Evolutionary conservation across 352 stramenopile species (phyloP).

Genomic region (Albugo candida): DNA sequence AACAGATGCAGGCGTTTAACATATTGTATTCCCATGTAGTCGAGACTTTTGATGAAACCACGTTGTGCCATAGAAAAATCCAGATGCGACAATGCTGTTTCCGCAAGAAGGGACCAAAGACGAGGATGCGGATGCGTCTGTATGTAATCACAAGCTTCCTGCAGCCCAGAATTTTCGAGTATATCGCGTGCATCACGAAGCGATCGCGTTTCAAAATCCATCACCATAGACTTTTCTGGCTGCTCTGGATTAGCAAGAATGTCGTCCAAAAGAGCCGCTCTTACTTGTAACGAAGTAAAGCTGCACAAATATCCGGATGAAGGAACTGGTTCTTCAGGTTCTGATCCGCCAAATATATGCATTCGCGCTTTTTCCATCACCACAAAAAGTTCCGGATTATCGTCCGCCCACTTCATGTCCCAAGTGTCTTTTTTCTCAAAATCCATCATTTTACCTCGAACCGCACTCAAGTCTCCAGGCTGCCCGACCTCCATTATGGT

Average conservation of each 20-base stretch:
- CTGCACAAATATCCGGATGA: slow-evolving; percentile 78
- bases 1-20: slow-evolving; percentile 78
- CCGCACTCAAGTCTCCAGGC: slow-evolving; percentile 33
- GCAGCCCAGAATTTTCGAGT: slow-evolving; percentile 61
- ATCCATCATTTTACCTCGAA: slow-evolving; percentile 41
- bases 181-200: slow-evolving; percentile 76
- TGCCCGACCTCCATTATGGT: slow-evolving; percentile 70
- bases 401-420: slow-evolving; percentile 83
- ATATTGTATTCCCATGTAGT: slow-evolving; percentile 87
- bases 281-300: slow-evolving; percentile 79
- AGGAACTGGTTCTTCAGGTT: slow-evolving; percentile 77
- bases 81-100: slow-evolving; percentile 75
- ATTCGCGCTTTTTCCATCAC: slow-evolving; percentile 87
- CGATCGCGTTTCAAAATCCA: slow-evolving; percentile 78
- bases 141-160: slow-evolving; percentile 65
- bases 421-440: slow-evolving; percentile 82
- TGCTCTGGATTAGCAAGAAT: slow-evolving; percentile 68
- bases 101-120: slow-evolving; percentile 74
- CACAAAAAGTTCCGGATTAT: slow-evolving; percentile 84
- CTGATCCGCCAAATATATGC: slow-evolving; percentile 70
- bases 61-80: slow-evolving; percentile 85
- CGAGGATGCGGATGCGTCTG: slow-evolving; percentile 70
- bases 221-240: slow-evolving; percentile 53
- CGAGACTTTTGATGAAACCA: slow-evolving; percentile 78
- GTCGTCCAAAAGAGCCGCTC: slow-evolving; percentile 66